A percentile compares a stretch with the other conserved stretches of the same genome.
These are phyloP conservation scores for Lithospermum erythrorhizon DNA, from an alignment of 257 asterid genomes.

Conservation along the genomic window DNA sequence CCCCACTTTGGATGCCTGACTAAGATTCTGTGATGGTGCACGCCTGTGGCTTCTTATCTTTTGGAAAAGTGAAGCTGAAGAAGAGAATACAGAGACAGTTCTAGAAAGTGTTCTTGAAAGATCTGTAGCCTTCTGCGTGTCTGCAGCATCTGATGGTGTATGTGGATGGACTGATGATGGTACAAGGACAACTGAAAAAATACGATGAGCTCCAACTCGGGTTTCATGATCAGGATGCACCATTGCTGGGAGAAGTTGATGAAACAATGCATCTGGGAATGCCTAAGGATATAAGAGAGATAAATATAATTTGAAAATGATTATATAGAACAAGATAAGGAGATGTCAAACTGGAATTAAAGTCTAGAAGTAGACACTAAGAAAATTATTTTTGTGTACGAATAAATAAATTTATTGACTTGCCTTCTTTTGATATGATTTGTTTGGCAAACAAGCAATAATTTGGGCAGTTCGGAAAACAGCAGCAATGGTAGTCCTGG, in stretches of 20 bases:
- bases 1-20: slow-evolving; percentile 21
- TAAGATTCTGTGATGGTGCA: slow-evolving; percentile 24
- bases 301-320: background rate
- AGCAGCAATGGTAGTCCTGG: slow-evolving; percentile 75
- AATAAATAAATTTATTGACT: slow-evolving; percentile 7
- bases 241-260: slow-evolving; percentile 92
- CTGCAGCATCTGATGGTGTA: slow-evolving; percentile 22
- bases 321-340: background rate
- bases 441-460: slow-evolving; percentile 58
- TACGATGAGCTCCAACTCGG: slow-evolving; percentile 84
- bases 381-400: no score
- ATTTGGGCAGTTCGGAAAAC: slow-evolving; percentile 78
- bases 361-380: background rate
- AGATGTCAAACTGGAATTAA: no score
- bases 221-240: slow-evolving; percentile 90
- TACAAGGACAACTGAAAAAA: slow-evolving; percentile 87
- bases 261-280: slow-evolving; percentile 93
- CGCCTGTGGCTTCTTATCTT: slow-evolving; percentile 50
- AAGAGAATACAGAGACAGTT: slow-evolving; percentile 87
- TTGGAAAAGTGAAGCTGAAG: slow-evolving; percentile 87
- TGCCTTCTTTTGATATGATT: slow-evolving; percentile 73
- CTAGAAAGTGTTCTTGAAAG: slow-evolving; percentile 85
- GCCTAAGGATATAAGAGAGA: slow-evolving; percentile 32
- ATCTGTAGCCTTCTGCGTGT: slow-evolving; percentile 28
- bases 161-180: slow-evolving; percentile 81